These are phyloP conservation scores for Angomonas deanei DNA, from an alignment of 208 protist species.

Conservation along the genomic window DNA sequence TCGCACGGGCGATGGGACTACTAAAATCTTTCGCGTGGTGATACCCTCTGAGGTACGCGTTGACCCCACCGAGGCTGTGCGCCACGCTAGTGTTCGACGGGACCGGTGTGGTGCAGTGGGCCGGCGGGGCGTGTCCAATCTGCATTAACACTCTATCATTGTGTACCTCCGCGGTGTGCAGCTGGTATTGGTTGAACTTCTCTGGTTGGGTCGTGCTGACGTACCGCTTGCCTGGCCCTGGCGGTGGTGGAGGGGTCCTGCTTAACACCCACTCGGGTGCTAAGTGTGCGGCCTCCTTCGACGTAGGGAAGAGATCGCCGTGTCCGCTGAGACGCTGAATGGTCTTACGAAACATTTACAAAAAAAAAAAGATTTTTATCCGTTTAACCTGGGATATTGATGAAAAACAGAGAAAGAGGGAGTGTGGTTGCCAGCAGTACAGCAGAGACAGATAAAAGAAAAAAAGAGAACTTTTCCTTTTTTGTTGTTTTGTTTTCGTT, in stretches of 20 bases:
- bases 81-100: slow-evolving; percentile 20
- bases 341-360: slow-evolving; percentile 12
- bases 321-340: slow-evolving; percentile 49
- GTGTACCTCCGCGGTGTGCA: slow-evolving; percentile 31
- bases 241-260: slow-evolving; percentile 35
- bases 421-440: background rate
- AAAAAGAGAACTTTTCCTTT: slow-evolving; percentile 1
- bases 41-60: slow-evolving; percentile 18
- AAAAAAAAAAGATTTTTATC: slow-evolving; percentile 2
- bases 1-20: slow-evolving; percentile 49
- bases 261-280: slow-evolving; percentile 43
- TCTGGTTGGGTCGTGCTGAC: slow-evolving; percentile 28
- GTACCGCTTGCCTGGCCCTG: slow-evolving; percentile 53
- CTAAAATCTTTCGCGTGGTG: slow-evolving; percentile 24
- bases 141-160: slow-evolving; percentile 14
- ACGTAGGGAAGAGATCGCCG: slow-evolving; percentile 79
- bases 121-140: background rate
- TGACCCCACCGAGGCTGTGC: slow-evolving; percentile 26
- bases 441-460: slow-evolving; percentile 2
- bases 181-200: slow-evolving; percentile 45
- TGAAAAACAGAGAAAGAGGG: slow-evolving; percentile 7
- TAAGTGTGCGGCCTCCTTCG: slow-evolving; percentile 73
- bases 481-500: background rate
- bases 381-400: background rate
- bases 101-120: slow-evolving; percentile 19